These are phyloP conservation scores for Linum trigynum DNA, from an alignment of 345 rosid genomes.

Conservation along the genomic window DNA sequence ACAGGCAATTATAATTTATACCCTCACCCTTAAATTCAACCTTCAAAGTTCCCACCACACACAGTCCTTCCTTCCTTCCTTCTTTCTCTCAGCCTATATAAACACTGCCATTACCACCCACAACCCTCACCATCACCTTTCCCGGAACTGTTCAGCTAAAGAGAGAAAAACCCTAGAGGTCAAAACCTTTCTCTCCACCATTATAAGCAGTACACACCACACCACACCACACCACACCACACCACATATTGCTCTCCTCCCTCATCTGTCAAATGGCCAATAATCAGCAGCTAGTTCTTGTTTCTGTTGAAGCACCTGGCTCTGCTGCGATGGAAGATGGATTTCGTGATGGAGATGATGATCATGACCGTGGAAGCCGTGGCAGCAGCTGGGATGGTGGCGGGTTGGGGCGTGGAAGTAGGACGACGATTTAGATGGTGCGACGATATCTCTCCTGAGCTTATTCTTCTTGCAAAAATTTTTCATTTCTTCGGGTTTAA, in stretches of 20 bases:
- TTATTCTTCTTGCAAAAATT: slow-evolving; percentile 24
- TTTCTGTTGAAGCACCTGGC: neutral
- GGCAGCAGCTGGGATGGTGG: neutral
- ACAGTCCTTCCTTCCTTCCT: neutral
- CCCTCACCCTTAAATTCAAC: slow-evolving; percentile 15
- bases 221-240: neutral
- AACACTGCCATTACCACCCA: slow-evolving; percentile 2
- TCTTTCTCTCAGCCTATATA: slow-evolving; percentile 1
- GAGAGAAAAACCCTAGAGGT: neutral
- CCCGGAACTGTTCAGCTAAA: slow-evolving; percentile 10
- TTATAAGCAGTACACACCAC: neutral
- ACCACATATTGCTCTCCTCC: neutral
- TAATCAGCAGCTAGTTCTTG: neutral
- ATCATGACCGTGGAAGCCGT: neutral
- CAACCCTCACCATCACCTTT: slow-evolving; percentile 15
- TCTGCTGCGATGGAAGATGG: neutral
- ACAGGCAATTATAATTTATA: slow-evolving; percentile 11
- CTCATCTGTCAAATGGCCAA: slow-evolving; percentile 1
- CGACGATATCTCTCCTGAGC: slow-evolving; percentile 72
- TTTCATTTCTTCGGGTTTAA: neutral
- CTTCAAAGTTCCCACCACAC: neutral
- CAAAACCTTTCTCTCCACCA: neutral
- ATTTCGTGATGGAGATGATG: neutral
- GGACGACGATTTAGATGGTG: slow-evolving; percentile 5
- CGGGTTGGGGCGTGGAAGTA: neutral